Evolutionary conservation across 2,329 filamentous ascomycete species (phyloP).

Genomic region (Trematosphaeria pertusa): DNA sequence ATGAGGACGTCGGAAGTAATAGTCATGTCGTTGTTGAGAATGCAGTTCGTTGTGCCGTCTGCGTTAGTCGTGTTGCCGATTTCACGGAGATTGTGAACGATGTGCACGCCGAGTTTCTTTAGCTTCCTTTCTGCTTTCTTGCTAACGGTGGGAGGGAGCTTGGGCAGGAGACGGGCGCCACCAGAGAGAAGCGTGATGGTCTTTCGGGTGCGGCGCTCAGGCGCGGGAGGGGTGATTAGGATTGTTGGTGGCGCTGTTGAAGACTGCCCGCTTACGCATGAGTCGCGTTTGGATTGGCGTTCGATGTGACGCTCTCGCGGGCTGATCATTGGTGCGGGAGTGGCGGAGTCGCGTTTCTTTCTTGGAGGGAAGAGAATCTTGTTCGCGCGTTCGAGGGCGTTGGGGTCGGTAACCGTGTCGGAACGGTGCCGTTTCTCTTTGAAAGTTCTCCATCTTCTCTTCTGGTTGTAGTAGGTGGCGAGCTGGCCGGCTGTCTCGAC

Average conservation of each 20-base stretch:
- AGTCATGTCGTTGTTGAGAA: conserved; percentile 36
- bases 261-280: conserved; percentile 1
- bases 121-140: conserved; percentile 38
- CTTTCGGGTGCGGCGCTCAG: conserved; percentile 14
- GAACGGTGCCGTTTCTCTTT: not conserved
- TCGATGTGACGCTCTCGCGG: not conserved
- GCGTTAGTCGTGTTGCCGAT: conserved; percentile 19
- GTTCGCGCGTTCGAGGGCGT: conserved; percentile 1
- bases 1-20: conserved; percentile 43
- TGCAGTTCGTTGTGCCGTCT: conserved; percentile 28
- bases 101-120: conserved; percentile 34
- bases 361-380: conserved; percentile 1
- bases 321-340: not conserved
- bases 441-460: not conserved
- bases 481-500: conserved; percentile 47
- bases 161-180: conserved; percentile 34
- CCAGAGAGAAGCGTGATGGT: conserved; percentile 44
- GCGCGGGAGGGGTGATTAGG: not conserved
- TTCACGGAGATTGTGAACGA: conserved; percentile 36
- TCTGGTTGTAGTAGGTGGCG: conserved; percentile 38
- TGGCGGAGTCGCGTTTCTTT: not conserved
- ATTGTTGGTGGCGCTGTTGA: conserved; percentile 1
- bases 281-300: conserved; percentile 4
- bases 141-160: conserved; percentile 22
- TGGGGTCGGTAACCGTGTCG: not conserved